Percentiles rank a stretch among this genome's conserved stretches.
These are phyloP conservation scores for Lepiota venenata DNA, from an alignment of 768 basidiomycete species.

Conservation along the genomic window DNA sequence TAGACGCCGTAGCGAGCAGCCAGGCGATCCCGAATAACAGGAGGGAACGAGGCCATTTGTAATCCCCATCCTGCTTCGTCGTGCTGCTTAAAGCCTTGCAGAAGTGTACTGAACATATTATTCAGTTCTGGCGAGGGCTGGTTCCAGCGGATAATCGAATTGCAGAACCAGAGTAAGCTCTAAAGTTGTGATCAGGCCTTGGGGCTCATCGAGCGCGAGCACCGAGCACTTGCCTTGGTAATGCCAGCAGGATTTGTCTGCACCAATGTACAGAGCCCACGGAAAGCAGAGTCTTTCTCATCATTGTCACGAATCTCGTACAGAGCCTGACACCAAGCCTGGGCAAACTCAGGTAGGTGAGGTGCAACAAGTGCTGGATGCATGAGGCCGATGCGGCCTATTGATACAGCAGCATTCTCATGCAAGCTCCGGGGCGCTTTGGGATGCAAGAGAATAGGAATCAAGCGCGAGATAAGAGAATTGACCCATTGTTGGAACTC, in stretches of 20 bases:
- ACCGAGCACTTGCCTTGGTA: slow-evolving; percentile 63
- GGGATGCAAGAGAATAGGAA: slow-evolving; percentile 89
- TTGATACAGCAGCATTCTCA: slow-evolving; percentile 98
- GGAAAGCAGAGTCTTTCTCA: slow-evolving; percentile 98
- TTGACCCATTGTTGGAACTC: slow-evolving; percentile 94
- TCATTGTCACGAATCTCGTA: slow-evolving; percentile 99
- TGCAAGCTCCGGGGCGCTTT: slow-evolving; percentile 92
- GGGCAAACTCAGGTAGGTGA: slow-evolving; percentile 85
- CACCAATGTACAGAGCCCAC: slow-evolving; percentile 94
- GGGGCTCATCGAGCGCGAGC: neutral
- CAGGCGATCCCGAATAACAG: slow-evolving; percentile 84
- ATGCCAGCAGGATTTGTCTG: slow-evolving; percentile 94
- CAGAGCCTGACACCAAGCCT: slow-evolving; percentile 95
- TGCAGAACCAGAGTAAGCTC: slow-evolving; percentile 97
- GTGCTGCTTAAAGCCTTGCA: slow-evolving; percentile 88
- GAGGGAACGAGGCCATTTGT: slow-evolving; percentile 82
- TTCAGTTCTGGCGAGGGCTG: slow-evolving; percentile 90
- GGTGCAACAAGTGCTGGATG: slow-evolving; percentile 88
- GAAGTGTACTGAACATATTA: slow-evolving; percentile 87
- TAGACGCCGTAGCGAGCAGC: slow-evolving; percentile 85
- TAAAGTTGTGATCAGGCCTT: slow-evolving; percentile 26
- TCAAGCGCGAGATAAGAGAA: slow-evolving; percentile 80
- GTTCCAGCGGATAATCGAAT: slow-evolving; percentile 95
- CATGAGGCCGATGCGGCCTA: slow-evolving; percentile 93
- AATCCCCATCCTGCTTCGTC: slow-evolving; percentile 83